Base-by-base conservation (phyloP, 495 filamentous ascomycete species). In the Lentithecium fluviatile region DNA sequence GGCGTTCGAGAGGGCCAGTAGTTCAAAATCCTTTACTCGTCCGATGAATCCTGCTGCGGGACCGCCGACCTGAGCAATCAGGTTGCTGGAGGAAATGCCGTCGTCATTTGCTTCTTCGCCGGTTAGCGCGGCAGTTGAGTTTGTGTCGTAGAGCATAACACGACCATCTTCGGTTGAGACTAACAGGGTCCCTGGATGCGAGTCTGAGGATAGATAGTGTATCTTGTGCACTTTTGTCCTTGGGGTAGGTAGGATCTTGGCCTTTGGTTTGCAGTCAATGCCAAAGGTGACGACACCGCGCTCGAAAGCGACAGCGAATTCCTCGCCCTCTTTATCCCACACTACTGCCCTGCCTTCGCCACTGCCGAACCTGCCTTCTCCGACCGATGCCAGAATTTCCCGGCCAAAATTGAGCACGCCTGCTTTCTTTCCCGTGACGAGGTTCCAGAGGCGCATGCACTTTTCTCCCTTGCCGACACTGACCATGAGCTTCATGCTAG, bases 391-490 rank as follows among this genome's bases (percentile, higher is more conserved):
- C 55, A 96, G 73, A 58, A 88, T 76, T 1, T 85, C 82, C 57
- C 79, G 78, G 62, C 78, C 81, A 66, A 97, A 97, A 68, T 88
- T 93, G 66, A 97, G 73, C 45, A 96, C 92, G 17, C 91, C 89
- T 17, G 90, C 90, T 73, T 95, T 97, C 78, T 91, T 95, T 2
- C 92, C 95, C 25, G 94, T 97, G 67, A 96, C 90, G 49, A 99
- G 69, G 68, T 99, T 97, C 94, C 94, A 99, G 60, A 97, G 76
- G 62, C 94, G 78, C 88, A 99, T 91, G 66, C 84, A 91, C 52
- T 83, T 82, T 78, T 97, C 95, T 40, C 91, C 91, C 60, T 85
- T 88, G 25, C 88, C 85, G 3, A 97, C 91, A 67, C 83, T 91
- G 46, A 99, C 80, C 85, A 96, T 94, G 52, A 99, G 81, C 77